Conservation (phyloP, 805 yeast species). For the Sugiyamaella lignohabitans region DNA sequence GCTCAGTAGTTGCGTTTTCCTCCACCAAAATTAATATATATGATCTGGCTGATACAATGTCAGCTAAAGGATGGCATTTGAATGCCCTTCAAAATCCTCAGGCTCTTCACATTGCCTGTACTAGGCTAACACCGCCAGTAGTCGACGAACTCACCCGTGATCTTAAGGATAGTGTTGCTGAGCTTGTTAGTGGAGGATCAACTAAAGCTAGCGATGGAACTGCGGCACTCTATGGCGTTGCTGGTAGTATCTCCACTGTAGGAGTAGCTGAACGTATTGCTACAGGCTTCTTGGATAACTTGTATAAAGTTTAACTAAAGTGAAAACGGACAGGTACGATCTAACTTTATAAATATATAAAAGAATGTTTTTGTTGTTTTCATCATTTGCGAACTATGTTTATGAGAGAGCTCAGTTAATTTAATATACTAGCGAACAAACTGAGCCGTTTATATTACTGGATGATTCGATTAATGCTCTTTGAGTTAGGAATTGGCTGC, state of each 20-base stretch:
- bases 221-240: slow-evolving; percentile 91
- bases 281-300: slow-evolving; percentile 71
- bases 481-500: too few relatives aligned
- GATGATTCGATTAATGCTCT: too few relatives aligned
- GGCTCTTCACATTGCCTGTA: slow-evolving; percentile 86
- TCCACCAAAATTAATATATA: slow-evolving; percentile 62
- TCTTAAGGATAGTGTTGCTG: slow-evolving; percentile 41
- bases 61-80: slow-evolving; percentile 79
- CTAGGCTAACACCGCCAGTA: slow-evolving; percentile 57
- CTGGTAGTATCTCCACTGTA: slow-evolving; percentile 78
- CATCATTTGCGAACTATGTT: too few relatives aligned
- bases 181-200: slow-evolving; percentile 28
- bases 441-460: too few relatives aligned
- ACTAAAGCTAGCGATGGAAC: slow-evolving; percentile 42
- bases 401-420: too few relatives aligned
- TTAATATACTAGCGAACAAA: too few relatives aligned
- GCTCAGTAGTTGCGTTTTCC: slow-evolving; percentile 75
- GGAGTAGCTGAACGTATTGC: slow-evolving; percentile 79
- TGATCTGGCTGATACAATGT: slow-evolving; percentile 65
- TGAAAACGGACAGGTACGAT: too few relatives aligned
- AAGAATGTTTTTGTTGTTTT: too few relatives aligned
- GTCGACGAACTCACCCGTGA: slow-evolving; percentile 54
- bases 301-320: slow-evolving; percentile 57
- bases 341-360: too few relatives aligned
- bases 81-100: slow-evolving; percentile 83